Base-by-base conservation (phyloP, 257 asterid genomes). In the Gentiana dahurica region DNA sequence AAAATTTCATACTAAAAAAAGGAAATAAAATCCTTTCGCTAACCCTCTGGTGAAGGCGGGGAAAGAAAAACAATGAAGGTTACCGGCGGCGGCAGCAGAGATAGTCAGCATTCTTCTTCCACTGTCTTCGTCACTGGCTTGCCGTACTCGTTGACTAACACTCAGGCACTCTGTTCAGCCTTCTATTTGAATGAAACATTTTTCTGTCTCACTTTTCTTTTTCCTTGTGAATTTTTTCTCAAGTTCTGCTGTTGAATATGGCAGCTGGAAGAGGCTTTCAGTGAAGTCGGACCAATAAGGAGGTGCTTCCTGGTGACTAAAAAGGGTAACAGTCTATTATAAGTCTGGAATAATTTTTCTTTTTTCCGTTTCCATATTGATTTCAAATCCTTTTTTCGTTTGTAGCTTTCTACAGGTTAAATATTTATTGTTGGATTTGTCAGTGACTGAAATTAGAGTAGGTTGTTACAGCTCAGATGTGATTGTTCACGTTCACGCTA, bases 201-300 rank as follows among this genome's bases (percentile, higher is more conserved):
- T 51, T 35, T 57, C 35, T 35, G 8, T 55, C 32, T 46, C 2
- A 15, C 61, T 50, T 52, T 57, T 47, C 34, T 8, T 34, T 24
- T 24, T 24, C 24, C 24, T 24, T 24, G 39, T 8, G n/a, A 24
- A 63, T 38, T 43, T 33, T 24, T 46, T 45, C 44, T 55, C 44
- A 24, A 52, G 3, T 71, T 46, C 15, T 33, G n/a, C 24, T 46
- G 46, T 5, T 10, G 70, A 1, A 33, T 59, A 4, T 50, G 71
- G 53, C 69, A 91, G 97, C 61, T 91, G 57, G 99, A 92, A 81
- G 95, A 92, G 54, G 69, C 77, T 5, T 92, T 92, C 73, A 85
- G 97, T 63, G 97, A 88, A 67, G 80, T 92, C 61, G 99, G 99
- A 49, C 99, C 95, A 1, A 79, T 92, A 51, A 75, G 99, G 53